Evolutionary conservation across 2,329 filamentous ascomycete species (phyloP), one percentile per base, ranked within the genome.

Genomic region (Diaporthe longicolla): DNA sequence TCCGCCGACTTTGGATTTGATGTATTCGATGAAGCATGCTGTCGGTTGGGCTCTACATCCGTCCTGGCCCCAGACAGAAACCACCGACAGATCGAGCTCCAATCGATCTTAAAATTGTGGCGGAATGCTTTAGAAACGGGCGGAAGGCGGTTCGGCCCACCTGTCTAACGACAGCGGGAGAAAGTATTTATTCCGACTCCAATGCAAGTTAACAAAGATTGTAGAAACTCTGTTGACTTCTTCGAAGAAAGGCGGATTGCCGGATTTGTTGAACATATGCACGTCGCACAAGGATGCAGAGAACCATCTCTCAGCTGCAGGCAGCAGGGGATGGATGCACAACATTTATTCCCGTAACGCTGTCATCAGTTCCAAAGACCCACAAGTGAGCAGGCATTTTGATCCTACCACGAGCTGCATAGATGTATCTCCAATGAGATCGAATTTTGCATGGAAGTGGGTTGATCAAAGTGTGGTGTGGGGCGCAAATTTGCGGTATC

Each of bases 31-130:
- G 21, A 2, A 19, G 7, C 32, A 59, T 40, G 5, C 5, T 26
- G 15, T 0, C 0, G 10, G 32, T 19, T 10, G 13, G 5, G 1
- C 8, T 19, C 3, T 40, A 6, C n/a, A 9, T n/a, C n/a, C 10
- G 19, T 6, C 3, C 15, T 26, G 57, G 4, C 3, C 24, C 1
- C 11, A 0, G 7, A 8, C 13, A 26, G 57, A 26, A 7, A 9
- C 7, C 0, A 7, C 7, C 0, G 5, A 3, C 1, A 26, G 9
- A 8, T 13, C 1, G 9, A 43, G 8, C 57, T 26, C 6, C 6
- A 2, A 11, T 7, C 11, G 21, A 40, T 1, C 13, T 7, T 13
- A 17, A 26, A n/a, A 37, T 6, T n/a, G n/a, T 9, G 10, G 11
- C 17, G 13, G 1, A 6, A 50, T 37, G 11, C 48, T 21, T 2